phyloP scores from a whole-genome alignment of 805 yeast genomes.

The Zygoascus tannicola region DNA sequence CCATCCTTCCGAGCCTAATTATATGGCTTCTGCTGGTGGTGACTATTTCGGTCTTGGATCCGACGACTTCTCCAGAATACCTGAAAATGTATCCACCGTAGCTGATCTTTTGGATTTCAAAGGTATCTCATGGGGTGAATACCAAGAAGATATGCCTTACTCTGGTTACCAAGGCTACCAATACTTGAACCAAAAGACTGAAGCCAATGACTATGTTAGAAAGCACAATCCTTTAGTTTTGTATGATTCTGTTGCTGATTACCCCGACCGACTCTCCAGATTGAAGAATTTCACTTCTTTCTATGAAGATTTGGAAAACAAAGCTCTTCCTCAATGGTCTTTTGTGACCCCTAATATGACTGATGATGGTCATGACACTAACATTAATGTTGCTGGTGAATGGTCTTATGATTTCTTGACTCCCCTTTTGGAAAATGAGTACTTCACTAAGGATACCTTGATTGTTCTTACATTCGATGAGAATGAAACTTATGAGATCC shows the following conservation, averaged over 20 bases:
- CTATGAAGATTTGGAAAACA: slow-evolving; percentile 32
- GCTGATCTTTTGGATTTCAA: slow-evolving; percentile 40
- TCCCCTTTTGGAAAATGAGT: slow-evolving; percentile 36
- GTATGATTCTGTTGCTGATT: slow-evolving; percentile 33
- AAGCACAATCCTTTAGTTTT: slow-evolving; percentile 43
- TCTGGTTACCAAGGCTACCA: slow-evolving; percentile 43
- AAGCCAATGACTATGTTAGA: slow-evolving; percentile 41
- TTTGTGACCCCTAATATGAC: slow-evolving; percentile 48
- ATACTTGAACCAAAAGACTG: slow-evolving; percentile 35
- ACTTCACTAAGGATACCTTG: slow-evolving; percentile 40
- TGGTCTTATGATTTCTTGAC: slow-evolving; percentile 40
- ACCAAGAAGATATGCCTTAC: slow-evolving; percentile 46
- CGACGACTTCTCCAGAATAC: slow-evolving; percentile 38
- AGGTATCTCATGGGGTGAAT: slow-evolving; percentile 44
- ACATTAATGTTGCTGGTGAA: slow-evolving; percentile 36
- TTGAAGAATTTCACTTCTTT: slow-evolving; percentile 42
- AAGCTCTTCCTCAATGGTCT: slow-evolving; percentile 42
- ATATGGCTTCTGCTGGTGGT: slow-evolving; percentile 42
- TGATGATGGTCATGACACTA: slow-evolving; percentile 44
- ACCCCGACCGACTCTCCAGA: slow-evolving; percentile 33
- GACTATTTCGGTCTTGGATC: slow-evolving; percentile 41
- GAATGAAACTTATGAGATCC: slow-evolving; percentile 34
- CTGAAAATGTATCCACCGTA: slow-evolving; percentile 38
- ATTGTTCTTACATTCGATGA: slow-evolving; percentile 44
- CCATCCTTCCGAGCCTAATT: slow-evolving; percentile 49